Conservation (phyloP, 2,329 filamentous ascomycete genomes). For the Fusarium sp. region DNA sequence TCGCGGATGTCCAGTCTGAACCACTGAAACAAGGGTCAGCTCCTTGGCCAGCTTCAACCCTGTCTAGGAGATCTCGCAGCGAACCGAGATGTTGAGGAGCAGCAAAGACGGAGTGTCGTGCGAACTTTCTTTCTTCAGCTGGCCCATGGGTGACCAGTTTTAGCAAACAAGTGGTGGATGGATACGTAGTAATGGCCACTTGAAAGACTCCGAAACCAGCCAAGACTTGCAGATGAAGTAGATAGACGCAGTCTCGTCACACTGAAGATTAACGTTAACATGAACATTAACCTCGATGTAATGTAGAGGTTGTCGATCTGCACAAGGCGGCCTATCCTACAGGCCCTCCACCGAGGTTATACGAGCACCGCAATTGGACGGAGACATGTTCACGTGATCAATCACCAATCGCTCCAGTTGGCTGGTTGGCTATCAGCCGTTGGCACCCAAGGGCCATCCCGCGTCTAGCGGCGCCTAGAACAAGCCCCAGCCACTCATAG, state of each 20-base stretch:
- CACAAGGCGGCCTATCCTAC: slow-evolving; percentile 3
- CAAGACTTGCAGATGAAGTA: slow-evolving; percentile 5
- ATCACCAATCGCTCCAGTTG: background rate
- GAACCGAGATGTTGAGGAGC: background rate
- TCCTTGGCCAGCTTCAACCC: slow-evolving; percentile 6
- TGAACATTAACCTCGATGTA: slow-evolving; percentile 4
- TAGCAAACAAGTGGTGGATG: background rate
- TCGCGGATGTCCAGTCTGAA: background rate
- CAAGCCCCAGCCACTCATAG: slow-evolving; percentile 38
- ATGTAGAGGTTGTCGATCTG: no score
- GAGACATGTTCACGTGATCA: slow-evolving; percentile 21
- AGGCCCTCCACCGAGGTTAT: slow-evolving; percentile 30
- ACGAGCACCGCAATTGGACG: slow-evolving; percentile 22
- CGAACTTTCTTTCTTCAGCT: slow-evolving; percentile 21
- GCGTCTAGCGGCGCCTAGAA: slow-evolving; percentile 35
- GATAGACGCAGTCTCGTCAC: slow-evolving; percentile 10
- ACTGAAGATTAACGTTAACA: background rate
- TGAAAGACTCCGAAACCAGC: slow-evolving; percentile 27
- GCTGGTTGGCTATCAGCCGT: slow-evolving; percentile 30
- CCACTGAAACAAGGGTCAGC: slow-evolving; percentile 20
- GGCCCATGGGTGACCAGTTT: slow-evolving; percentile 13
- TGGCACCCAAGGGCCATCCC: slow-evolving; percentile 27
- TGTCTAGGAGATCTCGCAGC: slow-evolving; percentile 23
- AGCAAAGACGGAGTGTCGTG: slow-evolving; percentile 6
- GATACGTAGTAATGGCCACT: slow-evolving; percentile 1